Evolutionary conservation across 345 rosid species (phyloP), one percentile per base, ranked within the genome.

Genomic region (Anacardium occidentale): DNA sequence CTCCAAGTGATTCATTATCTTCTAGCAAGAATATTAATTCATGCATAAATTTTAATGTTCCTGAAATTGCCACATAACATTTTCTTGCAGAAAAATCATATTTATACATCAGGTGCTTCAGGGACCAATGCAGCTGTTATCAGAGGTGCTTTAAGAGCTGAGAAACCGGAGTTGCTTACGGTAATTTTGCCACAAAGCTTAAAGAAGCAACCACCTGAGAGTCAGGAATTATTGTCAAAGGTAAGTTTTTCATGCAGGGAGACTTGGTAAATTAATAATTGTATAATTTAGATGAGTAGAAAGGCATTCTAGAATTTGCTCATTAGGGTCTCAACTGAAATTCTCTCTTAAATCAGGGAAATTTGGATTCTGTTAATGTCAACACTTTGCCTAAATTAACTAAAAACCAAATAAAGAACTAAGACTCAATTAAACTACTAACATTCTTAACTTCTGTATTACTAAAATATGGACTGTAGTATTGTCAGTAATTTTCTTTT

Each of bases 91-190:
- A 92, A 95, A 86, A 95, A 95, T 77, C 99, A 95, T 79, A 95
- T 95, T 68, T 95, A 84, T 68, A 95, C 98, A 45, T 95, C 97
- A 45, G 98, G 98, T 74, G 98, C 98, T 74, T 92, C 99, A 1
- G 97, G 97, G 67, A 94, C 97, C 59, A 94, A 94, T 79, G 96
- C 98, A 29, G 98, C 97, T 21, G 98, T 95, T 72, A 95, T 95
- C 71, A 87, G 98, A 85, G 99, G 99, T 79, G 99, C 99, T 66
- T 69, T 92, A 71, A 88, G 99, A 81, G 99, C 96, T 15, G 99
- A 95, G 82, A 90, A 82, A 74, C 99, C 95, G 5, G 98, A 92
- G 79, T 87, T 92, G 68, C 92, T 94, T 64, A 90, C 97, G 0
- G 97, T 92, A 26, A 94, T 92, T 53, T 85, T 92, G 80, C 97